phyloP scores from a whole-genome alignment of 2,329 filamentous ascomycete species.

The Arthroderma uncinatum region DNA sequence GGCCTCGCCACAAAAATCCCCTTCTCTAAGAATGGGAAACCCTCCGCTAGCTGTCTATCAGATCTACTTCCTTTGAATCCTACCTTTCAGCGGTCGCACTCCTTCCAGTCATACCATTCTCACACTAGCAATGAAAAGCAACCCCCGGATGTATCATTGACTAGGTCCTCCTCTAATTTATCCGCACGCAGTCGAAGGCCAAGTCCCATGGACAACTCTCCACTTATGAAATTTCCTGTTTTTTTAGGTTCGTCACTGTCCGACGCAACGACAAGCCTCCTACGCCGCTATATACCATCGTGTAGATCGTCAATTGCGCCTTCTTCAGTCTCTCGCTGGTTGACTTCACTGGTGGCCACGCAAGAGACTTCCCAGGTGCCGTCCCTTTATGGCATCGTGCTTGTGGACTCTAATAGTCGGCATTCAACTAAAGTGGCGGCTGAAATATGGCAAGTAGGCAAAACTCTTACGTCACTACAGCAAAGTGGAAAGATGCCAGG shows the following conservation, averaged over 20 bases:
- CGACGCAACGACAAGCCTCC: background rate
- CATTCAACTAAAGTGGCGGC: constrained; percentile 5
- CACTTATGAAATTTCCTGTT: background rate
- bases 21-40: background rate
- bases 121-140: background rate
- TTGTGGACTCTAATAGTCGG: constrained; percentile 18
- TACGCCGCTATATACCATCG: constrained; percentile 2
- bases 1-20: background rate
- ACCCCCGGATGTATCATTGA: background rate
- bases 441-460: constrained; percentile 17
- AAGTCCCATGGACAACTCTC: background rate
- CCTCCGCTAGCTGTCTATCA: background rate
- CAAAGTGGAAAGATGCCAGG: constrained; percentile 9
- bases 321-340: background rate
- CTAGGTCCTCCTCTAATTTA: background rate
- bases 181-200: background rate
- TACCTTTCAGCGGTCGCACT: background rate
- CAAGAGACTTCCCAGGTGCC: background rate
- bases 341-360: background rate
- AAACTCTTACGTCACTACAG: constrained; percentile 19
- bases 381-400: constrained; percentile 19
- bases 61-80: background rate
- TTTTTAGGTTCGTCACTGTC: constrained; percentile 2
- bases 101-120: background rate
- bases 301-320: background rate